phyloP scores from a whole-genome alignment of 306 rosid genomes.

The Amphicarpaea edgeworthii region DNA sequence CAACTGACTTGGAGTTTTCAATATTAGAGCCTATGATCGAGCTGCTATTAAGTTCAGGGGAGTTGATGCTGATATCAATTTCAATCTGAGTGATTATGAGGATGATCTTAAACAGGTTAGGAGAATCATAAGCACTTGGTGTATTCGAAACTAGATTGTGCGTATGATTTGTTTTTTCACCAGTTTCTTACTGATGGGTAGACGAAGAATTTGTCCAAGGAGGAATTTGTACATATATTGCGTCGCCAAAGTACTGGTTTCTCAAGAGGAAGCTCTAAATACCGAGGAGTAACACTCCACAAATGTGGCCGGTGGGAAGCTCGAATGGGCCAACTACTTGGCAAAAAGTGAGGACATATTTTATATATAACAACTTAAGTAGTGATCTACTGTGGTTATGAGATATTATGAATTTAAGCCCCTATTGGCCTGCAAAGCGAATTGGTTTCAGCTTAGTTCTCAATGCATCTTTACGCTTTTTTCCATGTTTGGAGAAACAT shows the following conservation, averaged over 20 bases:
- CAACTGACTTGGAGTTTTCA: conserved; percentile 37
- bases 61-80: conserved; percentile 96
- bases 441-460: conserved; percentile 53
- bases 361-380: conserved; percentile 39
- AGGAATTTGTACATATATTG: conserved; percentile 93
- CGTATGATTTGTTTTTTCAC: conserved; percentile 13
- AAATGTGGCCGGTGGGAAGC: conserved; percentile 99
- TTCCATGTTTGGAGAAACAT: conserved; percentile 53
- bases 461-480: conserved; percentile 45
- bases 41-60: conserved; percentile 99
- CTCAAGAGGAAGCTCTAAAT: conserved; percentile 94
- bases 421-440: conserved; percentile 46
- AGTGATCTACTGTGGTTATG: conserved; percentile 14
- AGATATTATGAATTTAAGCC: conserved; percentile 32
- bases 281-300: conserved; percentile 94
- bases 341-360: conserved; percentile 89
- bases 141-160: conserved; percentile 20
- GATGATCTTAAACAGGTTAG: conserved; percentile 91
- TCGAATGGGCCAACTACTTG: conserved; percentile 98
- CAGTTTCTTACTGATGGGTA: conserved; percentile 44
- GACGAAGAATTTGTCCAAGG: conserved; percentile 86
- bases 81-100: conserved; percentile 84
- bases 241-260: conserved; percentile 98
- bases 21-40: conserved; percentile 89
- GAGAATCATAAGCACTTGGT: conserved; percentile 21